Evolutionary conservation across 2,329 filamentous ascomycete species (phyloP).

Genomic region (Endocalyx cinctus): DNA sequence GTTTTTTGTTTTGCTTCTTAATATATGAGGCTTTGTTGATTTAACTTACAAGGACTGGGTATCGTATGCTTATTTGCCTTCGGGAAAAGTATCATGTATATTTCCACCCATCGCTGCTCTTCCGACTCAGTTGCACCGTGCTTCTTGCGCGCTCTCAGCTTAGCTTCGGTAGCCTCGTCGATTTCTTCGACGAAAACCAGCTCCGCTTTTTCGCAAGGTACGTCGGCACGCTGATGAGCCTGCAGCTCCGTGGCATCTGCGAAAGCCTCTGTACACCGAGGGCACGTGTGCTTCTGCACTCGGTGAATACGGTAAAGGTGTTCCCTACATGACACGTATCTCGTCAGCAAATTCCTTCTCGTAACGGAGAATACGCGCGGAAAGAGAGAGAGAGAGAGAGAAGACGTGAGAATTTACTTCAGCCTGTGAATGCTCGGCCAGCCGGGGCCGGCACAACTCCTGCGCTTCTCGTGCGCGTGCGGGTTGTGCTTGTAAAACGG

Average conservation of each 20-base stretch:
- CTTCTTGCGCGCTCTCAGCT: slow-evolving; percentile 22
- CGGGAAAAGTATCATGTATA: slow-evolving; percentile 27
- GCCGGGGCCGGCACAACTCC: slow-evolving; percentile 18
- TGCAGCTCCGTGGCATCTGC: slow-evolving; percentile 18
- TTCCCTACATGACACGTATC: slow-evolving; percentile 15
- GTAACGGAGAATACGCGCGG: too few relatives aligned
- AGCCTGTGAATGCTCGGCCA: slow-evolving; percentile 25
- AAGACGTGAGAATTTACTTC: slow-evolving; percentile 23
- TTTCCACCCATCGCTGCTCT: slow-evolving; percentile 25
- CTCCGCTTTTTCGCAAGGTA: slow-evolving; percentile 21
- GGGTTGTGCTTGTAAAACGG: slow-evolving; percentile 33
- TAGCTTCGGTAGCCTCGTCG: slow-evolving; percentile 22
- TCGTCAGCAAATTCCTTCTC: too few relatives aligned
- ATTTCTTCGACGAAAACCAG: slow-evolving; percentile 19
- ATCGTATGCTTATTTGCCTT: slow-evolving; percentile 19
- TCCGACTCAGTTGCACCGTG: slow-evolving; percentile 18
- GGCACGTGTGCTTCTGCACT: slow-evolving; percentile 22
- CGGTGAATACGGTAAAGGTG: slow-evolving; percentile 25
- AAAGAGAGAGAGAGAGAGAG: too few relatives aligned
- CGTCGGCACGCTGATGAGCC: slow-evolving; percentile 22
- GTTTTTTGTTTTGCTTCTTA: too few relatives aligned
- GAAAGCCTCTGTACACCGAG: slow-evolving; percentile 20
- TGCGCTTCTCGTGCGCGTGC: slow-evolving; percentile 15
- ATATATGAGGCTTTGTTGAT: too few relatives aligned
- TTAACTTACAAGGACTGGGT: slow-evolving; percentile 27